Base-by-base conservation (phyloP, 345 rosid species). In the Rubroshorea leprosula region DNA sequence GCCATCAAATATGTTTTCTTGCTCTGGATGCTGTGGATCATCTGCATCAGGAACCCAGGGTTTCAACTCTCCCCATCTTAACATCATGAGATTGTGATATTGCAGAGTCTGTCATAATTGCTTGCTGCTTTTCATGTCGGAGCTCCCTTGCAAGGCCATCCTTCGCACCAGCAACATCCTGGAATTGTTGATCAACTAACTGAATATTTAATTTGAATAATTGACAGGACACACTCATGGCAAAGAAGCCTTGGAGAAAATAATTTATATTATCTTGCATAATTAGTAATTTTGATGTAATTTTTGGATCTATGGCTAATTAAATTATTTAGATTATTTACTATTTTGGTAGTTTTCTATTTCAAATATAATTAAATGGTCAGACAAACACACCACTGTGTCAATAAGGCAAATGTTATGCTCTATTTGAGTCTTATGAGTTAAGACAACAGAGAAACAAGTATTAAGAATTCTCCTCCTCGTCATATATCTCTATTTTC, bases 11-110 rank as follows among this genome's bases (percentile, higher is more conserved):
- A 76, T 76, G 74, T 83, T 81, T 19, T 85, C 97, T 65, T 82
- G 58, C 51, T 77, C 90, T 48, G 92, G 80, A 68, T 80, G 68
- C 46, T 68, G 80, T 17, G 76, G 92, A 65, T 60, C 79, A 76
- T 78, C 78, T 63, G 69, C 90, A 64, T 85, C 96, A 55, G 97
- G 96, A 47, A 85, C 73, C 99, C 99, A 90, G 22, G 75, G 95
- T 64, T 68, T 73, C 55, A 94, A 83, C 90, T 73, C 93, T 94
- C 75, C 60, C 90, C 60, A 39, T 15, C 55, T 83, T 93, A 65
- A 54, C 72, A 60, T 58, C 76, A 50, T 62, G 71, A 29, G 87
- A 67, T 48, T 81, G 83, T 23, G 99, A 90, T 78, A 94, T 87
- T 25, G 20, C 70, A 45, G 99, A 85, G 67, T 94, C 97, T 24